These are phyloP conservation scores for Yarrowia sp. DNA, from an alignment of 805 yeast species.

Conservation along the genomic window DNA sequence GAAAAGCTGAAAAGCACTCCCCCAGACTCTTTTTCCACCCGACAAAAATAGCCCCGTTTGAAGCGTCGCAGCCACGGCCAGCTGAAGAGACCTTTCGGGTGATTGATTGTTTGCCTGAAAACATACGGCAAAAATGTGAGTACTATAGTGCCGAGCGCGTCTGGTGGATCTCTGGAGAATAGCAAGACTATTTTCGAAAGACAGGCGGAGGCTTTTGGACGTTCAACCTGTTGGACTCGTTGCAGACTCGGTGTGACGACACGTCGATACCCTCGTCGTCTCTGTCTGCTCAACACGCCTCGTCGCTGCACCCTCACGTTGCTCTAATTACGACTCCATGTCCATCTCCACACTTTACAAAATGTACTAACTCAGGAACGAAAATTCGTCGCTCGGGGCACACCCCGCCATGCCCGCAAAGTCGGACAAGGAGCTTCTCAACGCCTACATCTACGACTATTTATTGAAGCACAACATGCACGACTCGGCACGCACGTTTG, in stretches of 20 bases:
- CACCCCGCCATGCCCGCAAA: conserved; percentile 39
- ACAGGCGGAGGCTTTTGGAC: too few species aligned
- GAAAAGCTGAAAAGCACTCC: conserved; percentile 38
- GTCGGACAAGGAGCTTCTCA: conserved; percentile 53
- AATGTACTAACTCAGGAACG: conserved; percentile 32
- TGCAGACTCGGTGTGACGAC: background rate
- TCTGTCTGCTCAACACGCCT: too few species aligned
- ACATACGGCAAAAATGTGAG: conserved; percentile 35
- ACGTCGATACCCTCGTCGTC: background rate
- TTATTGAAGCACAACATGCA: conserved; percentile 73
- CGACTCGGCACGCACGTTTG: conserved; percentile 75
- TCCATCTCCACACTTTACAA: background rate
- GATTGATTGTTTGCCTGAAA: conserved; percentile 33
- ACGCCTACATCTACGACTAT: conserved; percentile 88
- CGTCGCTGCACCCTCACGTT: too few species aligned
- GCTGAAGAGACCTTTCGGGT: conserved; percentile 37
- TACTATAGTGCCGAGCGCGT: background rate
- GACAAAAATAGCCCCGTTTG: conserved; percentile 12
- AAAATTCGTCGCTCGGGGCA: conserved; percentile 39
- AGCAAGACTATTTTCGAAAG: too few species aligned
- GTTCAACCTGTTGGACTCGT: too few species aligned
- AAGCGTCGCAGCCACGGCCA: conserved; percentile 33
- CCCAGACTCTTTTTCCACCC: conserved; percentile 21
- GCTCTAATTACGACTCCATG: too few species aligned
- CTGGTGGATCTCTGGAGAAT: too few species aligned